These are phyloP conservation scores for Epichloe baconii DNA, from an alignment of 2,329 filamentous ascomycete genomes.

Conservation along the genomic window DNA sequence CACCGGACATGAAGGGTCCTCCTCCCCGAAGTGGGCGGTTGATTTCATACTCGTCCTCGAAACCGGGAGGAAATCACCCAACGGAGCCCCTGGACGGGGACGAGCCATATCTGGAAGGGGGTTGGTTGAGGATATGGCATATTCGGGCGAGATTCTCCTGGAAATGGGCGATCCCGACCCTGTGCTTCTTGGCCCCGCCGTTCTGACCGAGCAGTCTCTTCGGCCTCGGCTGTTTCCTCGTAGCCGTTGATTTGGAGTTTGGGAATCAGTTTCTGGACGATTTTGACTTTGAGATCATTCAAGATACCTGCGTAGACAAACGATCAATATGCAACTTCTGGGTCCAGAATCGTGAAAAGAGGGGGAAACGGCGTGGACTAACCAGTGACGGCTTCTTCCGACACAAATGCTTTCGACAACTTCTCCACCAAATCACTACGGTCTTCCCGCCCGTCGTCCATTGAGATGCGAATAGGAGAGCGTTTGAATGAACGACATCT, in stretches of 20 bases:
- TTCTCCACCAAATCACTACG: slow-evolving; percentile 33
- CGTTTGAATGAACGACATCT: slow-evolving; percentile 57
- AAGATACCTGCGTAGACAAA: slow-evolving; percentile 41
- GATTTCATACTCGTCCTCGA: slow-evolving; percentile 87
- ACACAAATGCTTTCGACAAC: slow-evolving; percentile 58
- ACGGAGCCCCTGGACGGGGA: slow-evolving; percentile 51
- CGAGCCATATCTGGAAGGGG: slow-evolving; percentile 46
- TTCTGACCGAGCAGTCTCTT: slow-evolving; percentile 27
- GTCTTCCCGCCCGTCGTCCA: slow-evolving; percentile 33
- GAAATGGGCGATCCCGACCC: slow-evolving; percentile 18
- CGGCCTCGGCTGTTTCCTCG: slow-evolving; percentile 42
- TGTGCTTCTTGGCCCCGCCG: slow-evolving; percentile 28
- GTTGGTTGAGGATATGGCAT: slow-evolving; percentile 52
- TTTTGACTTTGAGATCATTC: slow-evolving; percentile 57
- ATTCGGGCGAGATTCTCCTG: slow-evolving; percentile 41
- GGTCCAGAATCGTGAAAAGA: background rate
- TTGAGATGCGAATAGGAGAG: slow-evolving; percentile 41
- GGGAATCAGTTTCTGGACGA: slow-evolving; percentile 76
- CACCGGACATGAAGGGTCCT: slow-evolving; percentile 24
- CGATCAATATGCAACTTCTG: background rate
- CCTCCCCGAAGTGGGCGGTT: slow-evolving; percentile 39
- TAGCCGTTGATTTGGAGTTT: slow-evolving; percentile 67
- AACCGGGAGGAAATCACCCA: slow-evolving; percentile 71
- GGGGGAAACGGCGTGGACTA: slow-evolving; percentile 2
- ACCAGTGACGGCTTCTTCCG: slow-evolving; percentile 48